Conservation (phyloP, 176 grass and related monocot genomes). For the Avena sativa region DNA sequence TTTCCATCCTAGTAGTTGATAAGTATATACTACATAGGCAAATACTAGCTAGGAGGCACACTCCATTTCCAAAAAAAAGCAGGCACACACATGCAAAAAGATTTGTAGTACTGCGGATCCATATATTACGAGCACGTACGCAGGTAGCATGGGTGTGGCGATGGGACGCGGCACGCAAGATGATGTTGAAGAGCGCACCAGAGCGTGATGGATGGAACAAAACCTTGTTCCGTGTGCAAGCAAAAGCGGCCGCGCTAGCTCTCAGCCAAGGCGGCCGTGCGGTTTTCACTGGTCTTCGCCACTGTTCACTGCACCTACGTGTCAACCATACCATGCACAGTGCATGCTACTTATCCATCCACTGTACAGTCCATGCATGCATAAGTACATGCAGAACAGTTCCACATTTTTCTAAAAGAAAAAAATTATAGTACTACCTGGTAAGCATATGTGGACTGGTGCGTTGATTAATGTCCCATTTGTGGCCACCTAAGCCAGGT, state of each 20-base stretch:
- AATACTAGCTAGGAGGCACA: neutral
- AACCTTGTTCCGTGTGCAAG: slow-evolving; percentile 30
- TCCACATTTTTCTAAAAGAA: too few species aligned
- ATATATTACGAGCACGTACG: neutral
- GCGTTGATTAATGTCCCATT: neutral
- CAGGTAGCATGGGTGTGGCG: neutral
- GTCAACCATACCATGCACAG: neutral
- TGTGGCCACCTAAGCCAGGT: neutral
- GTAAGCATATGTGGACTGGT: too few species aligned
- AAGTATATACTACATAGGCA: neutral
- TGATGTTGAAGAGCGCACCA: slow-evolving; percentile 13
- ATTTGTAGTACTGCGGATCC: neutral
- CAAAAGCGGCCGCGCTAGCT: slow-evolving; percentile 14
- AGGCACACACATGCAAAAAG: neutral
- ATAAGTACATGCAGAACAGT: too few species aligned
- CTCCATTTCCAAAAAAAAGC: too few species aligned
- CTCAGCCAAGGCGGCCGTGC: neutral
- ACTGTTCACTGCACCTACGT: neutral
- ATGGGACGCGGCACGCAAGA: slow-evolving; percentile 5
- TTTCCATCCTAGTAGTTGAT: neutral
- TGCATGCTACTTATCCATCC: neutral
- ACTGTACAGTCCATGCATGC: neutral
- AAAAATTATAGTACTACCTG: too few species aligned
- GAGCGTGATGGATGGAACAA: slow-evolving; percentile 31
- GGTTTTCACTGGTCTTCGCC: neutral